Conservation (phyloP, 352 stramenopile genomes). For the Phytopythium sindhum region DNA sequence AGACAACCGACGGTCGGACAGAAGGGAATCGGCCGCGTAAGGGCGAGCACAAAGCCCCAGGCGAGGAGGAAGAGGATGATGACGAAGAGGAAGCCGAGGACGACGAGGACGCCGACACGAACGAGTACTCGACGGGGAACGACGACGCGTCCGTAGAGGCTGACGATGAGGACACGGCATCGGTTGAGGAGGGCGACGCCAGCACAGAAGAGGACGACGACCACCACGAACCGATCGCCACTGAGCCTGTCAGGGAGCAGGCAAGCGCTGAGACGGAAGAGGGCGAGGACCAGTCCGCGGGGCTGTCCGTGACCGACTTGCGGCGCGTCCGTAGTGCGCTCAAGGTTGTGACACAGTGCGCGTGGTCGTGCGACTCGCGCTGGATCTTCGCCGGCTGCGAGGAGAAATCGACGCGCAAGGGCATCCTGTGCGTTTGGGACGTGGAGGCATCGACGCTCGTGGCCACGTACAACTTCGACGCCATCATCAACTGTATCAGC, state of each 20-base stretch:
- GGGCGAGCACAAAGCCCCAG: neutral
- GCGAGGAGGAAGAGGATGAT: constrained; percentile 8
- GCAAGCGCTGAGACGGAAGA: constrained; percentile 13
- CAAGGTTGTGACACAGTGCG: constrained; percentile 62
- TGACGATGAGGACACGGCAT: constrained; percentile 34
- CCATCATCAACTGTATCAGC: constrained; percentile 48
- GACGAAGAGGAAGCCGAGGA: constrained; percentile 23
- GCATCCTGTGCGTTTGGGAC: constrained; percentile 66
- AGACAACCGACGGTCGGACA: neutral
- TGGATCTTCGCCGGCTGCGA: constrained; percentile 66
- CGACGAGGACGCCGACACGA: constrained; percentile 25
- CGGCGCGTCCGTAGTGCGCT: constrained; percentile 44
- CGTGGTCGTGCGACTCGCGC: constrained; percentile 63
- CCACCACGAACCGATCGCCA: neutral
- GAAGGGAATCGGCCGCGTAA: neutral
- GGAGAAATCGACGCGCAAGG: constrained; percentile 54
- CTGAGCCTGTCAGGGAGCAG: neutral
- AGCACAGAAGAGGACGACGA: constrained; percentile 31
- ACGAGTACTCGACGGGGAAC: constrained; percentile 24
- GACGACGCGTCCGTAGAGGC: constrained; percentile 34
- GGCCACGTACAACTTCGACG: constrained; percentile 55
- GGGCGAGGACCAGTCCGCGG: constrained; percentile 14
- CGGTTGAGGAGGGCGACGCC: constrained; percentile 25
- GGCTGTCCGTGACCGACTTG: constrained; percentile 47
- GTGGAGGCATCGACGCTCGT: constrained; percentile 53